Percentiles rank a stretch among this genome's conserved stretches.
These are phyloP conservation scores for Exophiala xenobiotica DNA, from an alignment of 2,329 filamentous ascomycete genomes.

Conservation along the genomic window DNA sequence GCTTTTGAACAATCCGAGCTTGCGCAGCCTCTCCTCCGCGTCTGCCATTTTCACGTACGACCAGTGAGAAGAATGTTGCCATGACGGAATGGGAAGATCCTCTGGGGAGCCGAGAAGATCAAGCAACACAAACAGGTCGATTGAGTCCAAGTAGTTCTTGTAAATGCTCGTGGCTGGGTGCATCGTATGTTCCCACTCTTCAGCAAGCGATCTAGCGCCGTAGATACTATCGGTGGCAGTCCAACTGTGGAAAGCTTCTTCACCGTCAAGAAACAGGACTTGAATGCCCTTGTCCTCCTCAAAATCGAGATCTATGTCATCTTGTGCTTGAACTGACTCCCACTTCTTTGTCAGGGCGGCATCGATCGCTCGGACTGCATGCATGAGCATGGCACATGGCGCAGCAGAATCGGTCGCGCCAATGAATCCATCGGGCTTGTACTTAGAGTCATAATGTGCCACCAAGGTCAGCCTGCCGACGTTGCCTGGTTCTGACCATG, in stretches of 20 bases:
- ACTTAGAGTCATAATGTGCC: slow-evolving; percentile 90
- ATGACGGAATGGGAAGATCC: slow-evolving; percentile 73
- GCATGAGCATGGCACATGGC: slow-evolving; percentile 90
- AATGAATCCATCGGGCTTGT: slow-evolving; percentile 79
- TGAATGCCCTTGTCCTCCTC: slow-evolving; percentile 82
- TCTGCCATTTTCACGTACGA: slow-evolving; percentile 75
- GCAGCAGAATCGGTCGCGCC: slow-evolving; percentile 92
- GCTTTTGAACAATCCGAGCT: slow-evolving; percentile 65
- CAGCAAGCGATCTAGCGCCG: slow-evolving; percentile 77
- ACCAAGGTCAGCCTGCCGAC: slow-evolving; percentile 80
- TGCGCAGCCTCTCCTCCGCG: slow-evolving; percentile 72
- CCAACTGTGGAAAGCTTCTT: slow-evolving; percentile 87
- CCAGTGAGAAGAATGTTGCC: slow-evolving; percentile 90
- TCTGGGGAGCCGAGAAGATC: slow-evolving; percentile 73
- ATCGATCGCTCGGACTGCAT: slow-evolving; percentile 78
- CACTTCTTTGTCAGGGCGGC: slow-evolving; percentile 78
- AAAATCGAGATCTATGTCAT: slow-evolving; percentile 48
- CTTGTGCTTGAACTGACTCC: slow-evolving; percentile 66
- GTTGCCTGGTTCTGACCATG: slow-evolving; percentile 72
- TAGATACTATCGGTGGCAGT: slow-evolving; percentile 81
- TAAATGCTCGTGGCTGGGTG: slow-evolving; percentile 74
- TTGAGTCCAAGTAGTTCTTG: slow-evolving; percentile 71
- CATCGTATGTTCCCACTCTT: slow-evolving; percentile 70
- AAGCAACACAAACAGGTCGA: slow-evolving; percentile 85
- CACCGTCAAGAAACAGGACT: slow-evolving; percentile 85